These are phyloP conservation scores for Solanum chiquidenum DNA, from an alignment of 257 asterid genomes.

Conservation along the genomic window DNA sequence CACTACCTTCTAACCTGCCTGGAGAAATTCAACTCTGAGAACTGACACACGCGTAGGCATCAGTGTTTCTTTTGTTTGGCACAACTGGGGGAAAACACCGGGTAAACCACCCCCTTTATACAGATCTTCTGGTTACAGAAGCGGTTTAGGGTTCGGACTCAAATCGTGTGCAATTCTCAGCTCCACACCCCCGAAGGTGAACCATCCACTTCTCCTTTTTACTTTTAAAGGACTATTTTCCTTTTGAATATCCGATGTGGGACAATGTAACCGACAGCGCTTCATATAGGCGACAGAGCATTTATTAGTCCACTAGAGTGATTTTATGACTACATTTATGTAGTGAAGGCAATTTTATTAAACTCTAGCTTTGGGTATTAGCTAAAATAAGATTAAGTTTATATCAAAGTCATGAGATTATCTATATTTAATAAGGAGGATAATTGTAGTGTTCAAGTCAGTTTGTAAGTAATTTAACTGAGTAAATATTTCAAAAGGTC, in stretches of 20 bases:
- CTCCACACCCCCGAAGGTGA: neutral
- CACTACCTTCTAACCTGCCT: neutral
- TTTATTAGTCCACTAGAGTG: too few relatives aligned
- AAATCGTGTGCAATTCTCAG: neutral
- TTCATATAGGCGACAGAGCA: neutral
- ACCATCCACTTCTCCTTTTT: too few relatives aligned
- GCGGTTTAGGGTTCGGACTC: neutral
- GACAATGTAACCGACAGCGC: too few relatives aligned
- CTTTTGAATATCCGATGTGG: neutral
- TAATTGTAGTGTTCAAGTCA: too few relatives aligned
- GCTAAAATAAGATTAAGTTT: neutral
- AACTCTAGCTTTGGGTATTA: neutral
- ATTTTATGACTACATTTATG: neutral
- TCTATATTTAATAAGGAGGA: too few relatives aligned
- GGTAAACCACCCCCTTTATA: neutral
- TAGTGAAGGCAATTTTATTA: neutral
- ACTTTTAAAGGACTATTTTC: neutral
- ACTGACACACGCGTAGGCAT: neutral
- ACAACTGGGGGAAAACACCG: neutral
- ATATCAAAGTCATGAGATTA: neutral
- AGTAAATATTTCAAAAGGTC: too few relatives aligned
- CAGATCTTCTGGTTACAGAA: neutral
- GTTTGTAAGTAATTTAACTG: too few relatives aligned
- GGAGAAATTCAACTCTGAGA: neutral
- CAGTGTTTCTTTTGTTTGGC: neutral